Conservation (phyloP, 495 filamentous ascomycete species). For the Xylaria grammica region DNA sequence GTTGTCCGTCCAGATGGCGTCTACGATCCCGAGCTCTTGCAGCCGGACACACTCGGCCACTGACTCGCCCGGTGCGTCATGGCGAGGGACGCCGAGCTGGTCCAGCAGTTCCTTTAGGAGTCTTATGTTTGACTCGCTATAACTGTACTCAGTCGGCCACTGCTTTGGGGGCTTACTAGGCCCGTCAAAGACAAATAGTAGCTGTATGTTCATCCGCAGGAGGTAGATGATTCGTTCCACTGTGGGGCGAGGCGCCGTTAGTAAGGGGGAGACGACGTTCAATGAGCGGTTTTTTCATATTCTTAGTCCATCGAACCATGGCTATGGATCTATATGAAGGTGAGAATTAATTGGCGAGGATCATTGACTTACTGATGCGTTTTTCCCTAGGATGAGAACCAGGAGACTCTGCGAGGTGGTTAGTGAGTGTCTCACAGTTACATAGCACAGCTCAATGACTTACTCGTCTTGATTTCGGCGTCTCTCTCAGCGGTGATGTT, state of each 20-base stretch:
- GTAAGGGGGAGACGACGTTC: background rate
- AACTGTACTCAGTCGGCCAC: slow-evolving; percentile 24
- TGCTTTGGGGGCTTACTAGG: slow-evolving; percentile 23
- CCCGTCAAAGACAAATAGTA: slow-evolving; percentile 40
- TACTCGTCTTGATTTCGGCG: slow-evolving; percentile 24
- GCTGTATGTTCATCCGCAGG: slow-evolving; percentile 35
- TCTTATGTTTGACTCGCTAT: slow-evolving; percentile 25
- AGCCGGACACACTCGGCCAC: slow-evolving; percentile 39
- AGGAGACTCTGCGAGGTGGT: slow-evolving; percentile 19
- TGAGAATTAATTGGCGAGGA: background rate
- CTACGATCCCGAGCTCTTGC: slow-evolving; percentile 31
- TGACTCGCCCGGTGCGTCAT: slow-evolving; percentile 36
- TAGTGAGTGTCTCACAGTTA: background rate
- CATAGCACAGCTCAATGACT: background rate
- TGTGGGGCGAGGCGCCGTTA: slow-evolving; percentile 2
- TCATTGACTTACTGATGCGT: slow-evolving; percentile 18
- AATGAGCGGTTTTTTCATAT: background rate
- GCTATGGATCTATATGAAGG: background rate
- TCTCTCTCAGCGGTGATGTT: slow-evolving; percentile 27
- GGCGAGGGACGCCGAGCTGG: slow-evolving; percentile 32
- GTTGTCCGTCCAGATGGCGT: slow-evolving; percentile 40
- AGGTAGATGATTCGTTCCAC: slow-evolving; percentile 29
- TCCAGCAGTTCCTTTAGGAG: slow-evolving; percentile 33
- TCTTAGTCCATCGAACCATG: background rate
- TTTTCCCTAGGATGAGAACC: slow-evolving; percentile 30